phyloP scores from a whole-genome alignment of 2,329 filamentous ascomycete species.

The Boeremia lycopersici region DNA sequence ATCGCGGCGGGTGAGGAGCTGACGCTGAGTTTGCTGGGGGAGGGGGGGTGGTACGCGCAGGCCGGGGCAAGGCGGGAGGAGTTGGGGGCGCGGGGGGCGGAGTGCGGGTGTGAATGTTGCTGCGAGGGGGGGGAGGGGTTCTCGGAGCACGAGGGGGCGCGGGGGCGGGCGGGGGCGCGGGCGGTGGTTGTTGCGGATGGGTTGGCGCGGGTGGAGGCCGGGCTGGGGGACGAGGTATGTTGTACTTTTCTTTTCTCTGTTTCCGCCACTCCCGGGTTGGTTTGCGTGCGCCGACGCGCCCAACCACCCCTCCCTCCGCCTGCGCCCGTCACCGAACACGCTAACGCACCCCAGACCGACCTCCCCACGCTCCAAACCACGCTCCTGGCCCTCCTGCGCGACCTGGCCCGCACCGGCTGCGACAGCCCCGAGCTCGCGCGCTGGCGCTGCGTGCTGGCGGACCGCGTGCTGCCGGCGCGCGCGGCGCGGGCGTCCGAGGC shows the following conservation, averaged over 20 bases:
- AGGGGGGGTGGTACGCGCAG: no score
- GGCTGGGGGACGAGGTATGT: not conserved
- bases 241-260: no score
- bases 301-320: no score
- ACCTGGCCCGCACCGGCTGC: slow-evolving; percentile 10
- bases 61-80: not conserved
- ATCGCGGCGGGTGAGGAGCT: slow-evolving; percentile 17
- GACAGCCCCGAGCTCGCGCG: slow-evolving; percentile 10
- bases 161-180: slow-evolving; percentile 2
- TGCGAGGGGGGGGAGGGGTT: not conserved
- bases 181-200: slow-evolving; percentile 1
- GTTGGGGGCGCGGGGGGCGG: slow-evolving; percentile 4
- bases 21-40: not conserved
- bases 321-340: no score
- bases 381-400: slow-evolving; percentile 5
- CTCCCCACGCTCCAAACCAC: not conserved
- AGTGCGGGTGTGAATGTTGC: slow-evolving; percentile 21
- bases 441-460: slow-evolving; percentile 21
- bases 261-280: no score
- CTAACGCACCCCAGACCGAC: not conserved
- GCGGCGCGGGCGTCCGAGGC: not conserved
- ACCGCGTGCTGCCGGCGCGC: slow-evolving; percentile 15
- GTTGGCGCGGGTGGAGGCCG: not conserved
- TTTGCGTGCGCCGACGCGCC: no score
- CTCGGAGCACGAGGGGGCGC: slow-evolving; percentile 6